Evolutionary conservation across 2,329 filamentous ascomycete species (phyloP).

Genomic region (Verticillium tricorpus): DNA sequence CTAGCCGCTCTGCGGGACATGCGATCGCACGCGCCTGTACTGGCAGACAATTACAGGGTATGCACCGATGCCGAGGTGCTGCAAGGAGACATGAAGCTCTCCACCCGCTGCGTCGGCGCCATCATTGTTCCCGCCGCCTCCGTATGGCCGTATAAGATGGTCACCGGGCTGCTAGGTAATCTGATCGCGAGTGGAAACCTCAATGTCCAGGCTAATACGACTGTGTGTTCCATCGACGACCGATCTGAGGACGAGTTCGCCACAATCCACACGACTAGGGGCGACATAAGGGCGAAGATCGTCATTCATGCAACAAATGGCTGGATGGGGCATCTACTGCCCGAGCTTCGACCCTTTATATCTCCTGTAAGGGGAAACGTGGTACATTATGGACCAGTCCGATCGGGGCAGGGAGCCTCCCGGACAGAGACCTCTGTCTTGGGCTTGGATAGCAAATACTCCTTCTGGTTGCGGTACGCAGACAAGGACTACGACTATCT

Average conservation of each 20-base stretch:
- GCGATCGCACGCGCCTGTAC: slow-evolving; percentile 6
- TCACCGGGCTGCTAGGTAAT: slow-evolving; percentile 9
- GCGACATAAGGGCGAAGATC: slow-evolving; percentile 12
- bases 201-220: slow-evolving; percentile 17
- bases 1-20: slow-evolving; percentile 13
- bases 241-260: slow-evolving; percentile 3
- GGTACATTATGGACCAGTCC: background rate
- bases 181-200: background rate
- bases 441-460: slow-evolving; percentile 6
- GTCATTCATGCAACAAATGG: slow-evolving; percentile 21
- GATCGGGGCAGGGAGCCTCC: background rate
- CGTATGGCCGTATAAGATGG: slow-evolving; percentile 19
- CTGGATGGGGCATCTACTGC: slow-evolving; percentile 18
- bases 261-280: slow-evolving; percentile 14
- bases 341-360: slow-evolving; percentile 15
- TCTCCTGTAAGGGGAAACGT: slow-evolving; percentile 11
- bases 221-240: slow-evolving; percentile 10
- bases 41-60: slow-evolving; percentile 10
- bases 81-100: slow-evolving; percentile 5
- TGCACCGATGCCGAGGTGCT: slow-evolving; percentile 6
- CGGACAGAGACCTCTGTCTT: background rate
- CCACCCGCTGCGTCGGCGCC: slow-evolving; percentile 6
- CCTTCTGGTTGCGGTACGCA: slow-evolving; percentile 14
- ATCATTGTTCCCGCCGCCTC: slow-evolving; percentile 14
- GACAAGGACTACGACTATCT: slow-evolving; percentile 20